phyloP scores from a whole-genome alignment of 169 alveolate species.

The Babesia microti region DNA sequence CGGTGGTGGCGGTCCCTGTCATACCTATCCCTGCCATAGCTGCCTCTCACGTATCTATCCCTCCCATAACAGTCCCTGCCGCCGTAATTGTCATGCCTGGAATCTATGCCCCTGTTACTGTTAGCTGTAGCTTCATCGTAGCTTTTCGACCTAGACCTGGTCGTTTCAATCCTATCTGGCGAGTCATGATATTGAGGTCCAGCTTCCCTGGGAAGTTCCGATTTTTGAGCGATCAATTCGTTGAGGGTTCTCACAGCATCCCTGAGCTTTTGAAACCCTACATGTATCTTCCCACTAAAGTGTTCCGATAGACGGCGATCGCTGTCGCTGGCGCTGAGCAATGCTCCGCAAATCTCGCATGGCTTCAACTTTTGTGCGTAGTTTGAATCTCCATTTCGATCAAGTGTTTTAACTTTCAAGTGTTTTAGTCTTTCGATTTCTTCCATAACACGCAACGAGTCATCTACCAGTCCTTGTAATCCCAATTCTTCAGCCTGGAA shows the following conservation, averaged over 20 bases:
- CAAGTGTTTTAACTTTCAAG: conserved; percentile 52
- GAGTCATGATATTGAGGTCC: neutral
- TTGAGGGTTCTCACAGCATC: conserved; percentile 39
- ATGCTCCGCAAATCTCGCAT: conserved; percentile 72
- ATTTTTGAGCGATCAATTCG: conserved; percentile 25
- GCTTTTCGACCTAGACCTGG: conserved; percentile 6
- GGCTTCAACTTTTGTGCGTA: conserved; percentile 62
- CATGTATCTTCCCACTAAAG: conserved; percentile 64
- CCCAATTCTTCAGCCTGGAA: conserved; percentile 44
- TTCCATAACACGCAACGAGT: conserved; percentile 51
- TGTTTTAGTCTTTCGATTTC: conserved; percentile 54
- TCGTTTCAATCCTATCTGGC: neutral
- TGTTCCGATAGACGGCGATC: conserved; percentile 67
- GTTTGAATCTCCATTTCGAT: conserved; percentile 54
- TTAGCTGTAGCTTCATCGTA: no score
- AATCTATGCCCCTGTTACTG: neutral
- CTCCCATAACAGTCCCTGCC: conserved; percentile 6
- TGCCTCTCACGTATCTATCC: conserved; percentile 3
- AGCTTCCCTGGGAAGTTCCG: conserved; percentile 7
- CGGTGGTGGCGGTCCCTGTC: conserved; percentile 7
- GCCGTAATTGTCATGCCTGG: neutral
- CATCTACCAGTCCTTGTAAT: conserved; percentile 58
- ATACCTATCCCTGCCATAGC: conserved; percentile 2
- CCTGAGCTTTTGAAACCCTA: conserved; percentile 61
- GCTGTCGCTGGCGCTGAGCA: conserved; percentile 51